These are phyloP conservation scores for Fusarium tricinctum DNA, from an alignment of 2,329 filamentous ascomycete species.

Conservation along the genomic window DNA sequence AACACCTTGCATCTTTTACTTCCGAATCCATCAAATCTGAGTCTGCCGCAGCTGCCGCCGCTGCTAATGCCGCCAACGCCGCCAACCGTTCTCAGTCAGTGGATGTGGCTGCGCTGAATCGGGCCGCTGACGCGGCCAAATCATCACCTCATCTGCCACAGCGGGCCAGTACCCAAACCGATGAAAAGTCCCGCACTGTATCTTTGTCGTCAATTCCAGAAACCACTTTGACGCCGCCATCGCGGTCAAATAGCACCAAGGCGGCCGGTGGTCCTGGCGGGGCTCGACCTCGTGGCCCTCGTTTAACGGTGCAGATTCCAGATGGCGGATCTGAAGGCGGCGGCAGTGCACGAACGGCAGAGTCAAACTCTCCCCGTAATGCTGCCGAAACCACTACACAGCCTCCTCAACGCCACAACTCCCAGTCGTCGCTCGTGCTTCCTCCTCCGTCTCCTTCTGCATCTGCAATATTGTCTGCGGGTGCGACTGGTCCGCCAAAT, in stretches of 20 bases:
- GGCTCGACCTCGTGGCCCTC: conserved; percentile 81
- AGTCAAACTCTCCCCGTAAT: conserved; percentile 75
- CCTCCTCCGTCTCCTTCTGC: conserved; percentile 94
- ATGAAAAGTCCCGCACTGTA: conserved; percentile 62
- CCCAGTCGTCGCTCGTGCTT: conserved; percentile 79
- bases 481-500: conserved; percentile 92
- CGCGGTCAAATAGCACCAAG: conserved; percentile 82
- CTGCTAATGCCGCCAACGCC: conserved; percentile 45
- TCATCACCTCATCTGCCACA: conserved; percentile 71
- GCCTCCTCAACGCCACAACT: conserved; percentile 65
- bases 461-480: conserved; percentile 86
- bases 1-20: conserved; percentile 80
- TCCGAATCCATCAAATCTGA: conserved; percentile 63
- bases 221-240: conserved; percentile 75
- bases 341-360: conserved; percentile 74
- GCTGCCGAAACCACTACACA: conserved; percentile 71
- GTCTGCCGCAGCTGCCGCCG: conserved; percentile 47
- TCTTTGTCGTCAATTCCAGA: conserved; percentile 76
- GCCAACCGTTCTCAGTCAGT: conserved; percentile 73
- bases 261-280: conserved; percentile 67
- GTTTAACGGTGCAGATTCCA: conserved; percentile 94
- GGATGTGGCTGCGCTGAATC: conserved; percentile 70
- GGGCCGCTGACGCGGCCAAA: conserved; percentile 62
- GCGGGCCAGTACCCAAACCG: conserved; percentile 63
- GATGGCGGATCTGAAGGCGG: conserved; percentile 85